These are phyloP conservation scores for Medicago arabica DNA, from an alignment of 306 rosid species.

Conservation along the genomic window DNA sequence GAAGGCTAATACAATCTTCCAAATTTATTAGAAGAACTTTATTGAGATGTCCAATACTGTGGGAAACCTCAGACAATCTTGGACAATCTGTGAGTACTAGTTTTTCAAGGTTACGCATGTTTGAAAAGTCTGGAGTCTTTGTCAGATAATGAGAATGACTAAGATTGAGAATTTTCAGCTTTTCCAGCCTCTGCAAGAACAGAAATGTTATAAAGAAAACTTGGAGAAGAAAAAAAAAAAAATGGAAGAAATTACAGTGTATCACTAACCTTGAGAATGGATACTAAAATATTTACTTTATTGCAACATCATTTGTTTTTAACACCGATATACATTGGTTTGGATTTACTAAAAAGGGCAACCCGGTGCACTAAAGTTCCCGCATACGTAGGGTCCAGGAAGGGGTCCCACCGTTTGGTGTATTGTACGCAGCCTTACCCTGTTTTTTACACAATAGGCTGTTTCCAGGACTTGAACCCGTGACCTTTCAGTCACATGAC, in stretches of 20 bases:
- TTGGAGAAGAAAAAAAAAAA: neutral
- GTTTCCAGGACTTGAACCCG: no score
- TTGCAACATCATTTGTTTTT: neutral
- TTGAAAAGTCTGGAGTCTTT: neutral
- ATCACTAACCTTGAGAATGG: neutral
- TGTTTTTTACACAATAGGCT: no score
- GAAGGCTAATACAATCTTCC: neutral
- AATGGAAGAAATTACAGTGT: neutral
- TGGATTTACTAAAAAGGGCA: no score
- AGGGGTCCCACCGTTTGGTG: no score
- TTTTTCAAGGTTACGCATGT: conserved; percentile 4
- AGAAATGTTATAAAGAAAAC: neutral
- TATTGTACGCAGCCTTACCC: no score
- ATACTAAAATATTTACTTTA: neutral
- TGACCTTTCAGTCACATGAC: no score
- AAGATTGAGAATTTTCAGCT: conserved; percentile 8
- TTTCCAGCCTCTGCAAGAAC: conserved; percentile 11
- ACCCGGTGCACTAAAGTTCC: no score
- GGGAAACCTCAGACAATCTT: neutral
- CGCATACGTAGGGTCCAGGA: no score
- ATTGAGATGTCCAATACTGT: neutral
- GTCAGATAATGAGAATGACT: conserved; percentile 19
- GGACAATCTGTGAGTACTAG: conserved; percentile 1
- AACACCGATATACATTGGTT: no score
- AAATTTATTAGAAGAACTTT: neutral